phyloP scores from a whole-genome alignment of 2,329 filamentous ascomycete genomes.

The Ceratocystis ficicola region DNA sequence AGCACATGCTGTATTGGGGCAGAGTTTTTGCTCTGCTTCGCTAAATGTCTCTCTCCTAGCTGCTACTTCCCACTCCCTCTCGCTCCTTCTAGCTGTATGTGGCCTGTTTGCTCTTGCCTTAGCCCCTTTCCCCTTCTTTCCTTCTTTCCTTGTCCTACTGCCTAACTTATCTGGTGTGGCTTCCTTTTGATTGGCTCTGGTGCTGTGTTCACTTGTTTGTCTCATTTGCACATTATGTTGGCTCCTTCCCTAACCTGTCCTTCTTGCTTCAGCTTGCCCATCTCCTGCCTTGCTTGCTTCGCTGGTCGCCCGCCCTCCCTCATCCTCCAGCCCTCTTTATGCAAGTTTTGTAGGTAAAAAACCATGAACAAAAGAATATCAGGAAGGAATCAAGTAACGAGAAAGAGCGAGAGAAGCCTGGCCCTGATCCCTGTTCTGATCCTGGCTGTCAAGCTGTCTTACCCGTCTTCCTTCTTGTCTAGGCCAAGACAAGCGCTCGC shows the following conservation, averaged over 20 bases:
- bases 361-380: neutral
- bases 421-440: neutral
- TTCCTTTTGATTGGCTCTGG: neutral
- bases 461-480: neutral
- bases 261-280: neutral
- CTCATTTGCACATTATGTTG: neutral
- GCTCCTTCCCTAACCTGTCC: neutral
- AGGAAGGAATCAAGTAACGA: neutral
- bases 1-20: neutral
- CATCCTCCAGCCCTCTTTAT: neutral
- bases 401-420: neutral
- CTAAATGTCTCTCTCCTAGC: slow-evolving; percentile 2
- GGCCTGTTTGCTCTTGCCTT: slow-evolving; percentile 1
- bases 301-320: neutral
- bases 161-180: neutral
- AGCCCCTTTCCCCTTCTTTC: neutral
- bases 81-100: neutral
- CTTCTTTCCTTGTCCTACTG: neutral
- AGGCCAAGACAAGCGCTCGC: neutral
- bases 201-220: neutral
- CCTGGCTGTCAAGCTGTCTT: slow-evolving; percentile 4
- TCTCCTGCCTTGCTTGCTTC: neutral
- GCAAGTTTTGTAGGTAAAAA: neutral
- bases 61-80: slow-evolving; percentile 1
- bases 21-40: neutral